A percentile compares a stretch with the other conserved stretches of the same genome.
Evolutionary conservation across 1,284 basidiomycete genomes (phyloP).

Genomic region (Ustilago vetiveriae): DNA sequence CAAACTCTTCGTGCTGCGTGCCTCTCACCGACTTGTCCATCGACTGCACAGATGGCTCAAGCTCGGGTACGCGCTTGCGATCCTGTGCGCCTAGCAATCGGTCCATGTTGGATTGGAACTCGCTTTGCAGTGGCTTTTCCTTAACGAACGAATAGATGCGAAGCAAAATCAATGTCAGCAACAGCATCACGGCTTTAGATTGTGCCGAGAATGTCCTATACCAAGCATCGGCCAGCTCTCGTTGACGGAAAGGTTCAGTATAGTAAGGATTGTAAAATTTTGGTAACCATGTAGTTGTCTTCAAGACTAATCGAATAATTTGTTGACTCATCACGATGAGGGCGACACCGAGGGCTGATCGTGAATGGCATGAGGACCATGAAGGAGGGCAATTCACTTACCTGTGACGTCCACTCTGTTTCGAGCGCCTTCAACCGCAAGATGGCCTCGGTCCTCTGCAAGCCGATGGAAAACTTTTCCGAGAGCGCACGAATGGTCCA

Average conservation of each 20-base stretch:
- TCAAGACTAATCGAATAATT: slow-evolving; percentile 66
- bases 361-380: no score
- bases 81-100: slow-evolving; percentile 54
- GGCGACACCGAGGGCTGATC: slow-evolving; percentile 16
- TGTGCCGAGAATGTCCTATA: neutral
- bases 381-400: slow-evolving; percentile 49
- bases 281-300: slow-evolving; percentile 61
- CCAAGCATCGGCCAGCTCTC: slow-evolving; percentile 9
- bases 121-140: slow-evolving; percentile 57
- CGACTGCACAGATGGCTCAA: slow-evolving; percentile 30
- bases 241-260: slow-evolving; percentile 32
- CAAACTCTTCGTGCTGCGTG: slow-evolving; percentile 53
- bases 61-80: slow-evolving; percentile 34
- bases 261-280: slow-evolving; percentile 54
- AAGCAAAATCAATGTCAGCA: slow-evolving; percentile 7
- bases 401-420: slow-evolving; percentile 51
- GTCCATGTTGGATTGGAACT: slow-evolving; percentile 63
- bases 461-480: slow-evolving; percentile 53
- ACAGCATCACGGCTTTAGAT: neutral
- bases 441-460: slow-evolving; percentile 58
- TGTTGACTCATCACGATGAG: slow-evolving; percentile 45
- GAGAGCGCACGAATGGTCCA: slow-evolving; percentile 62
- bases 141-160: slow-evolving; percentile 6
- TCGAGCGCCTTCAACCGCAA: slow-evolving; percentile 64
- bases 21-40: slow-evolving; percentile 45